Evolutionary conservation across 768 basidiomycete genomes (phyloP).

Genomic region (Mycena vulgaris): DNA sequence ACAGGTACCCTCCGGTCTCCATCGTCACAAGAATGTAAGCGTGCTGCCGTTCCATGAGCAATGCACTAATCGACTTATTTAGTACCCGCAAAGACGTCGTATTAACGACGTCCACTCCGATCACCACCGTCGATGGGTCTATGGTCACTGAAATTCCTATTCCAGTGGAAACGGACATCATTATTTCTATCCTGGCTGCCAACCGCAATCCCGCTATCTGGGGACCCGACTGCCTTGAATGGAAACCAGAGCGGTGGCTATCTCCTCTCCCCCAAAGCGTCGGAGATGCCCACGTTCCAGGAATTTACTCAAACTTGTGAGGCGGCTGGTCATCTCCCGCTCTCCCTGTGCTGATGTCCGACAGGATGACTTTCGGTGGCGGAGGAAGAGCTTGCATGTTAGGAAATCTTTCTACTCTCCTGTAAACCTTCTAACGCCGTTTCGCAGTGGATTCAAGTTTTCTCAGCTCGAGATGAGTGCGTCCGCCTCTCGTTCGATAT

Average conservation of each 20-base stretch:
- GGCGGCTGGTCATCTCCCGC: neutral
- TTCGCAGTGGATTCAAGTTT: constrained; percentile 57
- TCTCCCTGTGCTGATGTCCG: neutral
- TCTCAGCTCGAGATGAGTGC: constrained; percentile 40
- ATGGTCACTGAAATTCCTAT: constrained; percentile 47
- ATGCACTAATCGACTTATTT: neutral
- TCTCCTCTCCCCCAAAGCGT: constrained; percentile 47
- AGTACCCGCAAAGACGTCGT: constrained; percentile 48
- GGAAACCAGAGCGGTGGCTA: constrained; percentile 61
- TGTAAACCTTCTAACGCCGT: neutral
- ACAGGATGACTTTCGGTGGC: constrained; percentile 54
- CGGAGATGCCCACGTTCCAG: constrained; percentile 41
- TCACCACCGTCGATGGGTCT: constrained; percentile 44
- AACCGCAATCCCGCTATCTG: constrained; percentile 57
- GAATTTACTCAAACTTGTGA: constrained; percentile 45
- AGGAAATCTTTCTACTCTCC: constrained; percentile 27
- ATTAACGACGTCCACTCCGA: constrained; percentile 50
- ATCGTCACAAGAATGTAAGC: constrained; percentile 44
- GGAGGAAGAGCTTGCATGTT: constrained; percentile 54
- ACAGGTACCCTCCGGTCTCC: constrained; percentile 43
- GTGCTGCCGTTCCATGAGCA: neutral
- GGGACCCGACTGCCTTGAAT: constrained; percentile 58
- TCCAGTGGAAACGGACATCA: constrained; percentile 49
- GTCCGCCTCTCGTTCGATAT: neutral
- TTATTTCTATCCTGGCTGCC: constrained; percentile 51